Conservation (phyloP, 1,139 yeast genomes). For the Lodderomyces beijingensis region DNA sequence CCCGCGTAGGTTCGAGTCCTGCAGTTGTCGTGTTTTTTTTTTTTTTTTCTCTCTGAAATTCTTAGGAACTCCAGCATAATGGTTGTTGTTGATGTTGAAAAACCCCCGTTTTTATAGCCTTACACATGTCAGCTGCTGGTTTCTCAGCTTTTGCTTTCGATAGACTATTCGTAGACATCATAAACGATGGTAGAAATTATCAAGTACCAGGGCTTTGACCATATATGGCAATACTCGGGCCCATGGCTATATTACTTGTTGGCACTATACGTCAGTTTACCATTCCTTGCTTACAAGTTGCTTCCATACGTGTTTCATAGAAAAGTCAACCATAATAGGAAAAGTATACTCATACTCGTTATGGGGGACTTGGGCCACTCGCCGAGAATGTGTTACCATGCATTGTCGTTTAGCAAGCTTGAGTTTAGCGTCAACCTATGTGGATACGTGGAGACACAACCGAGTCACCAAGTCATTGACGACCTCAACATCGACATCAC, state of each 20-base stretch:
- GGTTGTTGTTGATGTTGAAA: too few relatives aligned
- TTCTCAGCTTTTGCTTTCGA: too few relatives aligned
- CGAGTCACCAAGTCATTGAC: conserved; percentile 49
- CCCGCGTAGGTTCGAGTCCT: conserved; percentile 8
- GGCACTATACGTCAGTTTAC: conserved; percentile 32
- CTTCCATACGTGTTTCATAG: conserved; percentile 26
- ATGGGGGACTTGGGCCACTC: conserved; percentile 94
- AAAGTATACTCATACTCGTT: conserved; percentile 66
- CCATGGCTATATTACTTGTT: conserved; percentile 38
- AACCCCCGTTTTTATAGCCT: too few relatives aligned
- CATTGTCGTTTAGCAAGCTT: conserved; percentile 62
- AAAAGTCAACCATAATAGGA: conserved; percentile 15
- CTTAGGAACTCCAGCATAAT: too few relatives aligned
- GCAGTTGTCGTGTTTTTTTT: conserved; percentile 6
- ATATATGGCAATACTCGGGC: conserved; percentile 25
- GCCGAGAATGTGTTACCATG: conserved; percentile 94
- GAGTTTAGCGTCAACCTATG: conserved; percentile 79
- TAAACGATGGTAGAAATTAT: conserved; percentile 8
- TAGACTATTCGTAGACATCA: too few relatives aligned
- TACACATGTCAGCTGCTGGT: too few relatives aligned
- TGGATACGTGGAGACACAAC: conserved; percentile 68
- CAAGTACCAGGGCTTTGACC: conserved; percentile 26
- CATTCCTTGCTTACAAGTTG: conserved; percentile 32
- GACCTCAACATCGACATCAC: conserved; percentile 50
- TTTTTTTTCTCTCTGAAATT: conserved; percentile 1